Evolutionary conservation across 1,284 basidiomycete species (phyloP), one percentile per base, ranked within the genome.

Genomic region (Anthracocystis panici-leucophaei): DNA sequence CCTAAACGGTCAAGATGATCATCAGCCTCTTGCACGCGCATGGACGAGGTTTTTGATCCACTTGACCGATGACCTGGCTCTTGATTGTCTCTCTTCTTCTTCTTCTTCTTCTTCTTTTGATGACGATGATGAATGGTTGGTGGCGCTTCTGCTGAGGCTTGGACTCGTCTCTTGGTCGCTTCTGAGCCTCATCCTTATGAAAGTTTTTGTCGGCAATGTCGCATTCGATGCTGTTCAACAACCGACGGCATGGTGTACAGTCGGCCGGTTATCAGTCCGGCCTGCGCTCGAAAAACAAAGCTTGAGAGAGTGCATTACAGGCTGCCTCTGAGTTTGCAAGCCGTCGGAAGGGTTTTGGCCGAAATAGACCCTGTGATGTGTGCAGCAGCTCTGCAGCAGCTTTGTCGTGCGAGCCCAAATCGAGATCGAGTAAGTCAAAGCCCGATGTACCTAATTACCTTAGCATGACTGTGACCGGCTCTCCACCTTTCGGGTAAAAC

Each of bases 241-340:
- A 49, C 48, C 48, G 20, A 23, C 53, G 41, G 53, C 42, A 55
- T 27, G 12, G 27, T 46, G 31, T 29, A 45, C 29, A 41, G 5
- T 35, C 21, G 54, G 48, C 49, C 65, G 65, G 65, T 27, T 53
- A 67, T 31, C 65, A 60, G 54, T 46, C 65, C 60, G 59, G 56
- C 29, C 14, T 25, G 29, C 38, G 14, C 35, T 38, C 35, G 35
- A 38, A 38, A 38, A 16, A 3, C 10, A 16, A 33, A 38, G 35
- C 35, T 38, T 31, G 29, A 31, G 9, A 31, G 29, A 9, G 5
- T 31, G 29, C 5, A n/a, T n/a, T n/a, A n/a, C n/a, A n/a, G n/a
- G n/a, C n/a, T n/a, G n/a, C n/a, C n/a, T n/a, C n/a, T n/a, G 29
- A 31, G 29, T 31, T 31, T 31, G n/a, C n/a, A n/a, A n/a, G 29